These are phyloP conservation scores for Nymphaea colorata DNA, from an alignment of 164 flowering plant species.

Conservation along the genomic window DNA sequence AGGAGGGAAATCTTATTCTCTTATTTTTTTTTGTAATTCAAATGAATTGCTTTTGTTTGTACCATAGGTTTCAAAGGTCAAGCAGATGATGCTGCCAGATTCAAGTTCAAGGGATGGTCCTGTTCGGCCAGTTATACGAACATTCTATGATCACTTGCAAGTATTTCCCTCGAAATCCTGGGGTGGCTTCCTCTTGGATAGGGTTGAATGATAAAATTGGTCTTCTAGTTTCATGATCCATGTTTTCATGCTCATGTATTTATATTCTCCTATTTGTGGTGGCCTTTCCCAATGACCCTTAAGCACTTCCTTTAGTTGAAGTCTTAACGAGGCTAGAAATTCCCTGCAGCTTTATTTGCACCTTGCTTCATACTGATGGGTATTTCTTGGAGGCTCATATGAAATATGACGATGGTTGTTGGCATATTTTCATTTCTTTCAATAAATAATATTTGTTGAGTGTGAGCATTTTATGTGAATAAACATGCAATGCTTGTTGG, in stretches of 20 bases:
- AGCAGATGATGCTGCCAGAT: constrained; percentile 86
- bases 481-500: neutral
- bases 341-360: neutral
- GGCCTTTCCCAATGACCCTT: neutral
- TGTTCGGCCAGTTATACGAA: constrained; percentile 63
- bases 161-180: constrained; percentile 16
- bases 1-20: neutral
- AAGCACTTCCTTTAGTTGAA: neutral
- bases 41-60: neutral
- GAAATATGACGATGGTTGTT: neutral
- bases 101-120: constrained; percentile 44
- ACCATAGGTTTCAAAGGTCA: constrained; percentile 50
- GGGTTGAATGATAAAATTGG: constrained; percentile 3
- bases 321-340: neutral
- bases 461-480: neutral
- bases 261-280: neutral
- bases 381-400: neutral
- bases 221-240: neutral
- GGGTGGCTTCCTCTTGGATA: neutral
- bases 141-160: constrained; percentile 75
- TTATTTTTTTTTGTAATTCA: neutral
- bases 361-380: neutral
- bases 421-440: neutral
- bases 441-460: neutral
- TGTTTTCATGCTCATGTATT: neutral